A percentile compares a stretch with the other conserved stretches of the same genome.
phyloP scores from a whole-genome alignment of 2,329 filamentous ascomycete genomes.

The Pestalotiopsis sp. region DNA sequence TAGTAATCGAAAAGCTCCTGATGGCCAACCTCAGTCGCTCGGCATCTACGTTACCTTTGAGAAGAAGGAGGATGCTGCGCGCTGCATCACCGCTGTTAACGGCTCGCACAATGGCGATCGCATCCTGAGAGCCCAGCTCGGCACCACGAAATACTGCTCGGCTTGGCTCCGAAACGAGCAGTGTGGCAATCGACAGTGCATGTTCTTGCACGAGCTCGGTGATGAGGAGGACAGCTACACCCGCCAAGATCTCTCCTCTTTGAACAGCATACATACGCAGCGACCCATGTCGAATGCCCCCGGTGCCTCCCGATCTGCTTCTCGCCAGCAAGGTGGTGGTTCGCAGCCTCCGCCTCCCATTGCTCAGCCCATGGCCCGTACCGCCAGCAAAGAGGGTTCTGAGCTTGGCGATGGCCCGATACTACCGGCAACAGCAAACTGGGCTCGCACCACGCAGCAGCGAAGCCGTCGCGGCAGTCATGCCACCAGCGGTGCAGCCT shows the following conservation, averaged over 20 bases:
- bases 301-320: slow-evolving; percentile 54
- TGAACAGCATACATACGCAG: slow-evolving; percentile 87
- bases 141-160: slow-evolving; percentile 98
- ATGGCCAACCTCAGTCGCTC: slow-evolving; percentile 80
- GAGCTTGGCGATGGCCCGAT: slow-evolving; percentile 81
- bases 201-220: slow-evolving; percentile 97
- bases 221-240: slow-evolving; percentile 98
- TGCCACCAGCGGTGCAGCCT: slow-evolving; percentile 77
- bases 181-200: slow-evolving; percentile 95
- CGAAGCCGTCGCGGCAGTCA: slow-evolving; percentile 75
- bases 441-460: slow-evolving; percentile 74
- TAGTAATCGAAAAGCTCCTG: slow-evolving; percentile 84
- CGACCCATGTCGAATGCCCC: slow-evolving; percentile 60
- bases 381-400: slow-evolving; percentile 77
- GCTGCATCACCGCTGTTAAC: slow-evolving; percentile 90
- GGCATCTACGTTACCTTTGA: slow-evolving; percentile 99
- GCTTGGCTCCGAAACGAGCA: slow-evolving; percentile 93
- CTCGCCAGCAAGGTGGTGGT: slow-evolving; percentile 51
- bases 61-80: slow-evolving; percentile 84
- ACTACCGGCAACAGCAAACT: slow-evolving; percentile 90
- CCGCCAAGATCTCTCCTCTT: slow-evolving; percentile 88
- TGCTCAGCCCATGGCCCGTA: slow-evolving; percentile 70
- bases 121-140: slow-evolving; percentile 75
- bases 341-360: slow-evolving; percentile 39
- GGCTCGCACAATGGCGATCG: slow-evolving; percentile 90